Evolutionary conservation across 306 rosid species (phyloP).

Genomic region (Glycyrrhiza uralensis): DNA sequence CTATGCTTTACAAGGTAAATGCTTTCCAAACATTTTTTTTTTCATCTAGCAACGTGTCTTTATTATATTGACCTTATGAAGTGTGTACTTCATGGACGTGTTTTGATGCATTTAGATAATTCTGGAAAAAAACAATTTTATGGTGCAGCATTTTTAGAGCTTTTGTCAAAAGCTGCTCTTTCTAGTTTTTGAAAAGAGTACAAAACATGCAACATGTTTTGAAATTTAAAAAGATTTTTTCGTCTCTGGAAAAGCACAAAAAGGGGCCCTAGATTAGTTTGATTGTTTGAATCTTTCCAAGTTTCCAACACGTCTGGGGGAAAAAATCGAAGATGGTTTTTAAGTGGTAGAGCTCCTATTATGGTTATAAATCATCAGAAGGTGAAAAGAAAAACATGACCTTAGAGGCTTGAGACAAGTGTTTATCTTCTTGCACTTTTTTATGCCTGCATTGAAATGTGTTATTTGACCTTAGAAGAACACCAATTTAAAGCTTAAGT

Average conservation of each 20-base stretch:
- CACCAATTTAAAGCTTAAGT: background rate
- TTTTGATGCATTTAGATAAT: background rate
- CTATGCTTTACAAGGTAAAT: conserved; percentile 92
- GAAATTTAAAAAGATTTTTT: background rate
- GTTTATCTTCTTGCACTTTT: conserved; percentile 7
- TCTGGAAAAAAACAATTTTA: background rate
- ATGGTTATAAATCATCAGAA: conserved; percentile 1
- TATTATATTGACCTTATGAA: background rate
- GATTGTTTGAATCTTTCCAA: background rate
- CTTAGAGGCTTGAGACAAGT: background rate
- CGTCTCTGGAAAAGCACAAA: background rate
- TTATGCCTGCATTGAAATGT: background rate
- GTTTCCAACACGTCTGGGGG: no score
- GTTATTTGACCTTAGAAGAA: background rate
- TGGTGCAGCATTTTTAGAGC: background rate
- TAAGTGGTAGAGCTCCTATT: background rate
- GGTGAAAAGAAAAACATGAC: background rate
- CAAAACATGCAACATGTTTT: background rate
- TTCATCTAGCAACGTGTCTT: background rate
- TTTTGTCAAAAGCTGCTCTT: background rate
- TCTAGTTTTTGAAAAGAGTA: background rate
- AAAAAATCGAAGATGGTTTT: background rate
- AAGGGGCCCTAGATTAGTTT: background rate
- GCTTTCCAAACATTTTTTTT: conserved; percentile 20
- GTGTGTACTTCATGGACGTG: background rate